These are phyloP conservation scores for Zygosaccharomyces sapae DNA, from an alignment of 1,139 yeast genomes.

Conservation along the genomic window DNA sequence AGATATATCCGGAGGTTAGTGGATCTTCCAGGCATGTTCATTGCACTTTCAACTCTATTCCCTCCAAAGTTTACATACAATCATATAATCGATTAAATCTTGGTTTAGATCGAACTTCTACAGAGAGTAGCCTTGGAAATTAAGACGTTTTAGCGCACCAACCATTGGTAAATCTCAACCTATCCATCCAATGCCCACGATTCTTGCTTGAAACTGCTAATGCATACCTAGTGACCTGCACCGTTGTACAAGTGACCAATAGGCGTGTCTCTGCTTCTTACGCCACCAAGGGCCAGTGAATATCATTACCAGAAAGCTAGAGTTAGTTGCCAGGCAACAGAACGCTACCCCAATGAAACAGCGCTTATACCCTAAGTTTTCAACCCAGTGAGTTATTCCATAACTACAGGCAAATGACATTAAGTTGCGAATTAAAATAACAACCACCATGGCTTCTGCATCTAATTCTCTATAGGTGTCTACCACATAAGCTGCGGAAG, in stretches of 20 bases:
- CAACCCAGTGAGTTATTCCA: slow-evolving; percentile 49
- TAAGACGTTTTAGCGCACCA: too few relatives aligned
- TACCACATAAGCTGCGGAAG: slow-evolving; percentile 50
- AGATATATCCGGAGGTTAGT: too few relatives aligned
- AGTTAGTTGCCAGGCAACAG: slow-evolving; percentile 42
- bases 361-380: slow-evolving; percentile 42
- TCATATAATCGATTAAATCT: too few relatives aligned
- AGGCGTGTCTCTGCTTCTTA: slow-evolving; percentile 34
- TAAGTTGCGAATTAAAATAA: slow-evolving; percentile 38
- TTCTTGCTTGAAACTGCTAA: background rate
- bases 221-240: slow-evolving; percentile 32
- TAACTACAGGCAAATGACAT: slow-evolving; percentile 49
- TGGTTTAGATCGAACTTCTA: too few relatives aligned
- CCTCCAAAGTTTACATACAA: too few relatives aligned
- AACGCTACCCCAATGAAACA: slow-evolving; percentile 45
- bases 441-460: slow-evolving; percentile 51
- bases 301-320: slow-evolving; percentile 42
- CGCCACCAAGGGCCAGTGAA: slow-evolving; percentile 40
- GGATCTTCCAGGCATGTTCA: too few relatives aligned
- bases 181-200: too few relatives aligned
- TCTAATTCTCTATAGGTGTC: slow-evolving; percentile 54
- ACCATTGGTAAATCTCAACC: too few relatives aligned
- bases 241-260: slow-evolving; percentile 39
- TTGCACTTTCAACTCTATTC: too few relatives aligned
- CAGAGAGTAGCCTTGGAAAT: too few relatives aligned